phyloP scores from a whole-genome alignment of 768 basidiomycete species.

The Collybiopsis confluens region DNA sequence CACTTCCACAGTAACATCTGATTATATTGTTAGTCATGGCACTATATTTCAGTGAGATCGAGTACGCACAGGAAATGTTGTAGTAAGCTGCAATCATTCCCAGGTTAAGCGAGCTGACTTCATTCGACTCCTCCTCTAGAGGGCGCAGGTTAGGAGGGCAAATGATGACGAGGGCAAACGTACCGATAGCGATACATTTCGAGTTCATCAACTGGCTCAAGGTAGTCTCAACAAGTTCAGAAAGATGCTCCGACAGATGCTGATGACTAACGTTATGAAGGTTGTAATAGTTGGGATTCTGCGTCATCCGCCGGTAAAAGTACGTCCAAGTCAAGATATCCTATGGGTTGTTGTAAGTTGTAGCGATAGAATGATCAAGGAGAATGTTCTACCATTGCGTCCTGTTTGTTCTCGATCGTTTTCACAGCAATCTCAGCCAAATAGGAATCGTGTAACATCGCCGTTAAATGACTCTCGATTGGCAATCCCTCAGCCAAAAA shows the following conservation, averaged over 20 bases:
- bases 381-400: conserved; percentile 66
- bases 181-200: conserved; percentile 90
- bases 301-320: conserved; percentile 96
- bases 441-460: conserved; percentile 93
- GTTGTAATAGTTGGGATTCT: conserved; percentile 95
- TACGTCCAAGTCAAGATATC: conserved; percentile 99
- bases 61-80: conserved; percentile 81
- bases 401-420: conserved; percentile 99
- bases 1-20: conserved; percentile 95
- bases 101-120: conserved; percentile 79
- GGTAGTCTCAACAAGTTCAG: conserved; percentile 93
- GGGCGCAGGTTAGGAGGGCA: background rate
- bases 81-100: conserved; percentile 99
- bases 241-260: conserved; percentile 92
- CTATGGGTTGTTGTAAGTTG: conserved; percentile 26
- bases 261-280: conserved; percentile 94
- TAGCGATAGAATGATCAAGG: background rate
- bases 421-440: conserved; percentile 97
- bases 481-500: conserved; percentile 97
- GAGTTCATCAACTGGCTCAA: conserved; percentile 88
- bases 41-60: conserved; percentile 9
- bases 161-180: conserved; percentile 12
- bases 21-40: conserved; percentile 12
- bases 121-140: conserved; percentile 87
- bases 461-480: conserved; percentile 92